These are phyloP conservation scores for Moesziomyces antarcticus DNA, from an alignment of 1,284 basidiomycete species.

Conservation along the genomic window DNA sequence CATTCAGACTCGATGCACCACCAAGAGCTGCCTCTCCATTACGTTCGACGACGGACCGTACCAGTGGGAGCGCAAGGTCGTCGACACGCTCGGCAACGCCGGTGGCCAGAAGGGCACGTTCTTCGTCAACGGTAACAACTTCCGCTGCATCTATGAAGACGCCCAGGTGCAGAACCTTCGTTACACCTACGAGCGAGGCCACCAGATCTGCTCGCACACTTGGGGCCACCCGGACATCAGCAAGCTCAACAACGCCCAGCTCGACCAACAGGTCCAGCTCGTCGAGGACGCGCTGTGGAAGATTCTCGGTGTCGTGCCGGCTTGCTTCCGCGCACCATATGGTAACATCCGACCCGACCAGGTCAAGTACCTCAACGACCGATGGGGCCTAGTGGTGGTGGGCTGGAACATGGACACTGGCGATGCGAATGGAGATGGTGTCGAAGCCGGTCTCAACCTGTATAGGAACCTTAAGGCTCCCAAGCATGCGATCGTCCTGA, in stretches of 20 bases:
- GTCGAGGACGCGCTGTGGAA: slow-evolving; percentile 59
- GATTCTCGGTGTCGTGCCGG: slow-evolving; percentile 57
- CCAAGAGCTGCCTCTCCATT: slow-evolving; percentile 36
- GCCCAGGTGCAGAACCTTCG: slow-evolving; percentile 22
- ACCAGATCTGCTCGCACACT: slow-evolving; percentile 59
- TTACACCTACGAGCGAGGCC: slow-evolving; percentile 36
- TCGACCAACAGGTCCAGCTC: slow-evolving; percentile 52
- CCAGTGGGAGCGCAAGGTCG: slow-evolving; percentile 30
- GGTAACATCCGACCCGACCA: slow-evolving; percentile 43
- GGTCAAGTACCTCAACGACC: slow-evolving; percentile 51
- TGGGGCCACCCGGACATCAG: slow-evolving; percentile 52
- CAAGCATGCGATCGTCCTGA: slow-evolving; percentile 52
- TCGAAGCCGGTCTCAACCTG: slow-evolving; percentile 28
- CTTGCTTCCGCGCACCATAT: slow-evolving; percentile 57
- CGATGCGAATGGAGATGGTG: slow-evolving; percentile 49
- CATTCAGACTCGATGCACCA: slow-evolving; percentile 26
- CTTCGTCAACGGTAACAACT: slow-evolving; percentile 64
- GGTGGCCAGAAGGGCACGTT: slow-evolving; percentile 51
- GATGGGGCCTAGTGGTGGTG: slow-evolving; percentile 49
- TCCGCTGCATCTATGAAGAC: slow-evolving; percentile 49
- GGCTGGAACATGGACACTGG: slow-evolving; percentile 52
- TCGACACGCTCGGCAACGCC: slow-evolving; percentile 31
- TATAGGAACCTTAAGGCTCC: slow-evolving; percentile 45
- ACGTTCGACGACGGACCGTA: slow-evolving; percentile 64
- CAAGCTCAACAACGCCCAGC: slow-evolving; percentile 35